Evolutionary conservation across 139 green algal genomes (phyloP), one percentile per base, ranked within the genome.

Genomic region (Nannochloris sp.): DNA sequence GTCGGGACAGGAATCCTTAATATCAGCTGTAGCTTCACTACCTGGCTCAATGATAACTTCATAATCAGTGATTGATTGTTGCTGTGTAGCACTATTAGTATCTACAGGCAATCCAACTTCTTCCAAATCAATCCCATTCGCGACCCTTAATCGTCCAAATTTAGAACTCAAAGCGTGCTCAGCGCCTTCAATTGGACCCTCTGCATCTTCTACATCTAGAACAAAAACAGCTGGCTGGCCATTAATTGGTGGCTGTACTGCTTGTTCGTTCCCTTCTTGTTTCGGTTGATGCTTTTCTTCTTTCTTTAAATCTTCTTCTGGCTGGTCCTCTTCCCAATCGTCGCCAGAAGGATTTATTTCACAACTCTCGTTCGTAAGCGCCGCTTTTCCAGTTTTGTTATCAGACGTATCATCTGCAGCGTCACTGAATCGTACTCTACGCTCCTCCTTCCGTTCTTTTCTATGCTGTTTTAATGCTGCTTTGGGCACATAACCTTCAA

Each of bases 401-500:
- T 10, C 54, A 47, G 30, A 25, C 13, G 54, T 51, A 14, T 15
- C 54, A 31, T 34, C 54, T 57, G 38, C 25, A 33, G 54, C 65
- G 33, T 66, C 35, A 25, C 30, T 67, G 36, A 64, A 67, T 1
- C 65, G 54, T 47, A 72, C 65, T 4, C 65, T 36, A 14, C 65
- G 65, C 55, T 67, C 46, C 38, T 23, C 53, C 55, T 30, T 35
- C 54, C 24, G 27, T 23, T 24, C 19, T 45, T 45, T 47, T 35
- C 12, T 24, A 25, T 27, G 32, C 25, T 30, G 9, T 51, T 68
- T 44, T 6, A n/a, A 14, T 36, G 27, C 30, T 23, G 51, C 24
- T 3, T 67, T 62, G 4, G 70, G 70, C 24, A 67, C 57, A 13
- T 77, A 77, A 7, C 70, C 70, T 47, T 77, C 70, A 42, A 77